phyloP scores from a whole-genome alignment of 352 stramenopile genomes.

The Phytophthora quininea region DNA sequence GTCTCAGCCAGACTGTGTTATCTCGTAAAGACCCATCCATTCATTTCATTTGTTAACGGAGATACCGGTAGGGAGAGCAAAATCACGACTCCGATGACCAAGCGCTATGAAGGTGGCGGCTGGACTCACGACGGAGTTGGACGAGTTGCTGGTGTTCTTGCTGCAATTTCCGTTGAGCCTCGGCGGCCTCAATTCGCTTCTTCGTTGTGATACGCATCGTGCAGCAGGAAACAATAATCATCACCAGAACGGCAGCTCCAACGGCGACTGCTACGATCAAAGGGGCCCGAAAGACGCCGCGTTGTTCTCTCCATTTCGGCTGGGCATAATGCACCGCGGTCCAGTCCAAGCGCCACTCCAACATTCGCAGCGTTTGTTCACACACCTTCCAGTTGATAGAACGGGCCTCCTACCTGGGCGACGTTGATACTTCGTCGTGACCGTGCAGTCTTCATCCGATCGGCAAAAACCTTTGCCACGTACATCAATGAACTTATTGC shows the following conservation, averaged over 20 bases:
- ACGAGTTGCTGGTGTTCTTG: constrained; percentile 36
- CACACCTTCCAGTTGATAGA: constrained; percentile 40
- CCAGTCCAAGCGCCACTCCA: constrained; percentile 42
- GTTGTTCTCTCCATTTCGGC: constrained; percentile 5
- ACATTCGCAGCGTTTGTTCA: constrained; percentile 53
- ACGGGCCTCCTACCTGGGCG: constrained; percentile 1
- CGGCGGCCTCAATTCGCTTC: constrained; percentile 19
- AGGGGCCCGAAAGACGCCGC: constrained; percentile 32
- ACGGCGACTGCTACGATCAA: constrained; percentile 23
- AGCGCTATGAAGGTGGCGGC: constrained; percentile 26
- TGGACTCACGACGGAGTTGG: constrained; percentile 25
- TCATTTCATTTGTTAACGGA: no score
- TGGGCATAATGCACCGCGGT: constrained; percentile 51
- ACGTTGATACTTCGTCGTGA: constrained; percentile 23
- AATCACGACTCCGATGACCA: constrained; percentile 21
- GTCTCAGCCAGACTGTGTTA: constrained; percentile 8
- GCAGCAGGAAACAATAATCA: constrained; percentile 24
- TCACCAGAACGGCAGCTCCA: constrained; percentile 16
- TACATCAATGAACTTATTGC: constrained; percentile 69
- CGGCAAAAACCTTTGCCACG: constrained; percentile 65
- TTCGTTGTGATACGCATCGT: constrained; percentile 19
- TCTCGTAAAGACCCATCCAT: constrained; percentile 5
- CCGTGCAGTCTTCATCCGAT: constrained; percentile 63
- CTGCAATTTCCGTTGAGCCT: constrained; percentile 27
- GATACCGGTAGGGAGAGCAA: not conserved